Conservation (phyloP, 106 monocot genomes). For the Dendrobium chrysotoxum region DNA sequence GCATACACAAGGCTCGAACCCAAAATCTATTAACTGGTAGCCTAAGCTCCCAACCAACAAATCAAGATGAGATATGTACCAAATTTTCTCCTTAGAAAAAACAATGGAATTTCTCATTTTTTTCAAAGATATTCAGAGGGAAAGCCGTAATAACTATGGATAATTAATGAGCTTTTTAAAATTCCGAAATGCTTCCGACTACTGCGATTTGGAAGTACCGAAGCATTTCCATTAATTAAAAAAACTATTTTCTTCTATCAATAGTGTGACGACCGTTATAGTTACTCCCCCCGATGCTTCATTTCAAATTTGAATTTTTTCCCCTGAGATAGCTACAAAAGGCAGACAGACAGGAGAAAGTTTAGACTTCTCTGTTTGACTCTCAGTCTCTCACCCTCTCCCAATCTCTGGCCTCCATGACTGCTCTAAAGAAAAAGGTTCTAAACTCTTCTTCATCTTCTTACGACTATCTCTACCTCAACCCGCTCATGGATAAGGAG, state of each 20-base stretch:
- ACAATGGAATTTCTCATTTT: too few species aligned
- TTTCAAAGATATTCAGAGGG: too few species aligned
- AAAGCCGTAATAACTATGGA: too few species aligned
- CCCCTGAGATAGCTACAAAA: neutral
- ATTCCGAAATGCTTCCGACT: too few species aligned
- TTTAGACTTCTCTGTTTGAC: neutral
- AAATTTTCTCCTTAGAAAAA: too few species aligned
- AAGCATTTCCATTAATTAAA: neutral
- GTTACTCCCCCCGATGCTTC: neutral
- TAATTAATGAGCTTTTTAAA: too few species aligned
- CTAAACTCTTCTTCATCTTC: slow-evolving; percentile 17
- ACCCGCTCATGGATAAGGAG: slow-evolving; percentile 45
- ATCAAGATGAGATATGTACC: too few species aligned
- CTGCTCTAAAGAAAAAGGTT: too few species aligned
- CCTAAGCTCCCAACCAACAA: too few species aligned
- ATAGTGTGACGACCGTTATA: neutral
- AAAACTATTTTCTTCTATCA: neutral
- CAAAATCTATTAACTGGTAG: too few species aligned
- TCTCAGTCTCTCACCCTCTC: neutral
- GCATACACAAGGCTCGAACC: too few species aligned
- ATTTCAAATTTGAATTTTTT: slow-evolving; percentile 6
- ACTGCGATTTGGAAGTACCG: too few species aligned
- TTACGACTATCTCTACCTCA: slow-evolving; percentile 13
- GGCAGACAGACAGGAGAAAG: neutral
- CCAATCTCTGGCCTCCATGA: slow-evolving; percentile 2